Evolutionary conservation across 345 rosid species (phyloP), one percentile per base, ranked within the genome.

Genomic region (Crucihimalaya himalaica): DNA sequence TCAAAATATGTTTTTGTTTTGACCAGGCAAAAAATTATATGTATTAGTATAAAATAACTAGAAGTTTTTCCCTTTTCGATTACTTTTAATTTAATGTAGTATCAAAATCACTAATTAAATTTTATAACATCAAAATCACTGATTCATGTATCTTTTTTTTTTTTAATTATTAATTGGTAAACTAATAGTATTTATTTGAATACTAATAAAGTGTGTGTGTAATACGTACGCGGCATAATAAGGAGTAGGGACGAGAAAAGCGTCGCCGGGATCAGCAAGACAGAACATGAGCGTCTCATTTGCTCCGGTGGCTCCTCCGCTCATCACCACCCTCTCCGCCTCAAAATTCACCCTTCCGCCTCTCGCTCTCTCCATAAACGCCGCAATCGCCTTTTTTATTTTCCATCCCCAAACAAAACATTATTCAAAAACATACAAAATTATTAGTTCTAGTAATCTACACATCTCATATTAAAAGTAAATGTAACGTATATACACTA

Each of bases 231-330:
- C 96, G 16, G 96, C 86, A 64, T 92, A 90, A 37, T 86, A 88
- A 14, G 96, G 96, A 11, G 95, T 51, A 9, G 98, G 96, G 14
- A 88, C 84, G 19, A 92, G 90, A 61, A 90, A 88, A 75, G 93
- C 93, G 37, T 88, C 95, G 29, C 90, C 98, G 2, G 80, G 93
- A 70, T 92, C 83, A 7, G 98, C 98, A 79, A 92, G 74, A 73
- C 95, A 92, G 71, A 92, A 92, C 70, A 85, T 83, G 29, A 86
- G 77, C 8, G 82, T 65, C 84, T 92, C 98, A 51, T 80, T 84
- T 0, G 98, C 98, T 18, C 96, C 95, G 58, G 98, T 92, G 29
- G 96, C 96, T 71, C 96, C 96, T 23, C 96, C 98, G 50, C 88
- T 74, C 96, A 92, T 88, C 11, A 90, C 95, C 27, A 90, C 46